phyloP scores from a whole-genome alignment of 257 asterid genomes.

The Lavandula angustifolia region DNA sequence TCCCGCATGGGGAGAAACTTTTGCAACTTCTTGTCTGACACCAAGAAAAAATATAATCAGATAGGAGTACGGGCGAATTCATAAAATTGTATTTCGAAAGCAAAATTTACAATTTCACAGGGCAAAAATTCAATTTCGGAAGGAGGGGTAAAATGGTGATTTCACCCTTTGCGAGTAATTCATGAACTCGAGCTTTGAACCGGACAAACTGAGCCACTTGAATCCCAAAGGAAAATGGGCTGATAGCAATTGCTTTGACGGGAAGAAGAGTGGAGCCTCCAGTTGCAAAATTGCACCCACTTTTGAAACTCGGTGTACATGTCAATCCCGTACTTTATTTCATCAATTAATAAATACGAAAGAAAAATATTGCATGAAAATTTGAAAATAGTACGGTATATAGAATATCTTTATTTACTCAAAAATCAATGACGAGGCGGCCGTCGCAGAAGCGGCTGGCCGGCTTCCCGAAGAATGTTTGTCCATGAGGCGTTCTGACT shows the following conservation, averaged over 20 bases:
- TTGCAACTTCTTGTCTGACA: background rate
- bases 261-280: constrained; percentile 49
- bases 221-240: constrained; percentile 43
- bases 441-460: constrained; percentile 45
- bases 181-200: constrained; percentile 40
- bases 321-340: no score
- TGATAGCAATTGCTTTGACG: constrained; percentile 19
- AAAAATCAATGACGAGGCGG: constrained; percentile 47
- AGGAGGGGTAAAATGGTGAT: background rate
- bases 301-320: constrained; percentile 35
- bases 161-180: constrained; percentile 4
- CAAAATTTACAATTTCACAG: no score
- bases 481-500: constrained; percentile 37
- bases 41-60: no score
- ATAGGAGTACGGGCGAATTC: no score
- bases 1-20: constrained; percentile 27
- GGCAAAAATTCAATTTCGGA: background rate
- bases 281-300: constrained; percentile 42
- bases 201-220: constrained; percentile 48
- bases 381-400: no score
- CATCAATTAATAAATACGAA: background rate
- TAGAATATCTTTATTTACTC: constrained; percentile 19
- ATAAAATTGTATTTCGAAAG: no score
- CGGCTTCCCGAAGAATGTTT: constrained; percentile 44
- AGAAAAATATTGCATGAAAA: no score